Evolutionary conservation across 2,329 filamentous ascomycete genomes (phyloP).

Genomic region (Xylariaceae sp.): DNA sequence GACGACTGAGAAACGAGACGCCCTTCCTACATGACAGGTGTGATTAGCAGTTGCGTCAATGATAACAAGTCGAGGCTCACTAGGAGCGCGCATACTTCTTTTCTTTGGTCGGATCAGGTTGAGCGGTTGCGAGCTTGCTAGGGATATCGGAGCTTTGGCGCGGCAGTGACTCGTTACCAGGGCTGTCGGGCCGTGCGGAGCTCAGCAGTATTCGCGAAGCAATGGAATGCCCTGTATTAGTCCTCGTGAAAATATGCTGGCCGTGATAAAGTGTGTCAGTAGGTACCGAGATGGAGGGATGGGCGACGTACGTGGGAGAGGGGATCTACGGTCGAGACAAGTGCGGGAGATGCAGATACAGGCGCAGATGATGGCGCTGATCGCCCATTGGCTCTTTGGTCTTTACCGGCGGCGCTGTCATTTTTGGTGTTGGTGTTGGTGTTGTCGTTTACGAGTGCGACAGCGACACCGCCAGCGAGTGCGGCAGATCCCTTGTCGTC

Average conservation of each 20-base stretch:
- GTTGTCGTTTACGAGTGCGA: slow-evolving; percentile 16
- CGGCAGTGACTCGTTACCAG: slow-evolving; percentile 37
- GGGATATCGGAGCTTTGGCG: slow-evolving; percentile 39
- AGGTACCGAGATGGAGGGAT: slow-evolving; percentile 4
- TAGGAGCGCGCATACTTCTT: slow-evolving; percentile 53
- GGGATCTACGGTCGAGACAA: slow-evolving; percentile 51
- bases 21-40: slow-evolving; percentile 60
- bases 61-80: too few relatives aligned
- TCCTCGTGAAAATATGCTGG: slow-evolving; percentile 42
- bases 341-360: slow-evolving; percentile 12
- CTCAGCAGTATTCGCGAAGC: slow-evolving; percentile 44
- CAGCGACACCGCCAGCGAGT: slow-evolving; percentile 20
- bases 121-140: slow-evolving; percentile 30
- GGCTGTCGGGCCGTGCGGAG: slow-evolving; percentile 47
- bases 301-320: slow-evolving; percentile 56
- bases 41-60: too few relatives aligned
- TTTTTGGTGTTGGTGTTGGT: slow-evolving; percentile 19
- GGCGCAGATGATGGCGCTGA: not conserved
- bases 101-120: slow-evolving; percentile 46
- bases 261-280: slow-evolving; percentile 4
- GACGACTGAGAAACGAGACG: slow-evolving; percentile 81
- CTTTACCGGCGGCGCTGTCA: slow-evolving; percentile 12
- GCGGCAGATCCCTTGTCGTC: slow-evolving; percentile 22
- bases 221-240: slow-evolving; percentile 31
- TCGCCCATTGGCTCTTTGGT: slow-evolving; percentile 14